Evolutionary conservation across 2,329 filamentous ascomycete species (phyloP), one percentile per base, ranked within the genome.

Genomic region (Salinomyces thailandicus): DNA sequence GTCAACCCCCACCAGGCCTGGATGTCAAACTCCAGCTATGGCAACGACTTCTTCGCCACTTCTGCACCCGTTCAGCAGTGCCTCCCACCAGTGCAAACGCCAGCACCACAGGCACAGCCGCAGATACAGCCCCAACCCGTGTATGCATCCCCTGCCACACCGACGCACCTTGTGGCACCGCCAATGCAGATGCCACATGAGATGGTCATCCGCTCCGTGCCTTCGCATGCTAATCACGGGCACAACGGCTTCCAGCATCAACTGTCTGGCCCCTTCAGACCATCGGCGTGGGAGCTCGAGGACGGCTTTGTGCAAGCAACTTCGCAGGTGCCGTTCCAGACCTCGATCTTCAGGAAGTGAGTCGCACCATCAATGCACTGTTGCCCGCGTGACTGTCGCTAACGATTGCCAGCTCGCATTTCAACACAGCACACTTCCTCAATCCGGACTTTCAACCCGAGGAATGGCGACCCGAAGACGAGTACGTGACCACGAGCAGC

Each of bases 381-480:
- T 16, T 37, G 3, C 12, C n/a, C 6, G 12, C 18, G 20, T 18
- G 16, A 32, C 18, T 28, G 22, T 24, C 20, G 39, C 46, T 53
- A 40, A 53, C 38, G 11, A 16, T 31, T 16, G 16, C 13, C 29
- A 69, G 66, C 48, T 71, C 66, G 4, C 66, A 66, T 44, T 70
- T 61, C 59, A 70, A 70, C 38, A 66, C 65, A 14, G 66, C 67
- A 4, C 68, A 72, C 51, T 72, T 66, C 50, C 50, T 63, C 41
- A 71, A 70, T 44, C 62, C 65, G 14, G 64, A 70, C 19, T 72
- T 72, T 46, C 64, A 71, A 39, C 68, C 68, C 5, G 66, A 71
- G 44, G 64, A 69, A 41, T 71, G 68, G 67, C 59, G 57, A 43
- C 68, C 68, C 3, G 64, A 67, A 14, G 54, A 59, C 36, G 66